These are phyloP conservation scores for Solanum chiquidenum DNA, from an alignment of 257 asterid species.

Conservation along the genomic window DNA sequence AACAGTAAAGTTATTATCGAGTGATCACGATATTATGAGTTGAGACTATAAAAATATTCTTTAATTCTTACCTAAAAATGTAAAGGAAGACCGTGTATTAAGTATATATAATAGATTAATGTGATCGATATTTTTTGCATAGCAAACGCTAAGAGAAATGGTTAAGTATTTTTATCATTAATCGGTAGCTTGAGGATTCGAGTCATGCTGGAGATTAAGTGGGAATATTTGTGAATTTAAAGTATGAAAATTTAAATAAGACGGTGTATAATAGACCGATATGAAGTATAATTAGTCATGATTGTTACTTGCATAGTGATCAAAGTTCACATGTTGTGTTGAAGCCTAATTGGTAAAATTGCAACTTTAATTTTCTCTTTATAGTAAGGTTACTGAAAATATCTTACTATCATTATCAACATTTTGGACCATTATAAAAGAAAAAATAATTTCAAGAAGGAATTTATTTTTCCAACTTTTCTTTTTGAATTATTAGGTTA, in stretches of 20 bases:
- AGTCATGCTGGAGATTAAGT: not conserved
- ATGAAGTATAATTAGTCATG: not conserved
- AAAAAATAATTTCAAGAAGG: not conserved
- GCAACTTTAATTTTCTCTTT: not conserved
- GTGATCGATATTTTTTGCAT: not conserved
- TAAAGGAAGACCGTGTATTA: fast-evolving
- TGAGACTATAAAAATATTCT: not conserved
- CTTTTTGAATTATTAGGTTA: not conserved
- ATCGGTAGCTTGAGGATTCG: fast-evolving
- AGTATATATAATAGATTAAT: not conserved
- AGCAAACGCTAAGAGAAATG: not conserved
- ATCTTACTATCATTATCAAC: not conserved
- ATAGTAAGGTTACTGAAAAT: not conserved
- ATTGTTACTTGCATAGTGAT: not conserved
- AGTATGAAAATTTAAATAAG: not conserved
- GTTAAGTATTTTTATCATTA: fast-evolving
- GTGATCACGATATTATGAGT: not conserved
- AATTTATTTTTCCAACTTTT: not conserved
- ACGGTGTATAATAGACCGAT: not conserved
- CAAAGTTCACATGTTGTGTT: not conserved
- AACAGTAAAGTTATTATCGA: not conserved
- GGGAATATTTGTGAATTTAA: fast-evolving
- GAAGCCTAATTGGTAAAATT: not conserved
- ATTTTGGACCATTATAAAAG: not conserved
- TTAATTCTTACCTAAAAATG: not conserved